Evolutionary conservation across 2,329 filamentous ascomycete genomes (phyloP), one percentile per base, ranked within the genome.

Genomic region (Colletotrichum navitas): DNA sequence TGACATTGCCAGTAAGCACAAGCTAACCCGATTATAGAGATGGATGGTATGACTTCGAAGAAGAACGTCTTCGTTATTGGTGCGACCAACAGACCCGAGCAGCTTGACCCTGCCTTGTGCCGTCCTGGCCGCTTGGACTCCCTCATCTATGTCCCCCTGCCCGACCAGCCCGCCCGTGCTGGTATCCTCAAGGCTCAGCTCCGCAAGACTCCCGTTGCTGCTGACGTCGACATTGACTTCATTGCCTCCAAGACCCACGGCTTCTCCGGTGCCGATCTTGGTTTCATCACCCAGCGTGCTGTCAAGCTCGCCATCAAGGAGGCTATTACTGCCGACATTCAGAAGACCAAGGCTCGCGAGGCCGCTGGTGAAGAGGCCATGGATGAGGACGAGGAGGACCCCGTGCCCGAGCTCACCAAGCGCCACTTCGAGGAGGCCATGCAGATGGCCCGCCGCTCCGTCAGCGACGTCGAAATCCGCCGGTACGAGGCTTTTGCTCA

Each of bases 31-130:
- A 51, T 52, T 26, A 21, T 74, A 93, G 94, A 98, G 90, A 98
- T 98, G 95, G 95, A 98, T 77, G 95, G 95, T 79, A 98, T 98
- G 95, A 98, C 95, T 56, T 98, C 95, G 49, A 99, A 99, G 93
- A 99, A 99, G 93, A 99, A 99, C 82, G 96, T 99, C 75, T 99
- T 99, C 85, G 96, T 99, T 76, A 99, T 99, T 78, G 96, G 96
- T 82, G 96, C 96, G 56, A 99, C 96, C 84, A 99, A 99, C 88
- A 90, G 96, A 87, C 96, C 96, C 54, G 96, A 99, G 87, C 96
- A 98, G 87, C 93, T 99, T 72, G 96, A 99, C 83, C 96, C 96
- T 81, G 96, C 96, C 77, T 90, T 99, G 78, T 98, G 95, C 90
- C 95, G 96, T 89, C 96, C 96, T 68, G 96, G 96, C 77, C 96